Base-by-base conservation (phyloP, 495 filamentous ascomycete genomes). In the Tuber aestivum region DNA sequence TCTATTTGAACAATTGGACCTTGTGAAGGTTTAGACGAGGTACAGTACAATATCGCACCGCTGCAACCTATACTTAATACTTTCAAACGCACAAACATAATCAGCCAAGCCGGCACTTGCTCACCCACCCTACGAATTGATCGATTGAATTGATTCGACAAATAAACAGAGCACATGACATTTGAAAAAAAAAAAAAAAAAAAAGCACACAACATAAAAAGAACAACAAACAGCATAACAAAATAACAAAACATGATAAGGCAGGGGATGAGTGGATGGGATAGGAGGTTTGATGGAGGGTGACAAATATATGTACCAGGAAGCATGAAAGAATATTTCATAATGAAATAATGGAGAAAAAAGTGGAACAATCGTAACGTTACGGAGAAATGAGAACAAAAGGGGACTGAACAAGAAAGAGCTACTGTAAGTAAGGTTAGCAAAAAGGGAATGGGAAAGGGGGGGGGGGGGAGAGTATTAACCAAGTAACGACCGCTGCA, bases 71-170 rank as follows among this genome's bases (percentile, higher is more conserved):
- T 40, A 71, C 38, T 48, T 35, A n/a, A n/a, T n/a, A 56, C 18
- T 27, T 56, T 71, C 37, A 71, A 71, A 32, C 70, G 16, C 21
- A 56, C 48, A 56, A 27, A 61, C 50, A 61, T 35, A 35, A 65
- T 27, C 56, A 65, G 56, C 56, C 56, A 65, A 65, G 56, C 56
- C 56, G 56, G 56, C 56, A 65, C n/a, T 65, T 65, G 27, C 27
- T 71, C 70, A 48, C 23, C 9, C 38, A 71, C 18, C 35, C 16
- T 10, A 35, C 32, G 27, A 65, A 65, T 65, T 65, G 56, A 38
- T 32, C 35, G 70, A 71, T 38, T 71, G 40, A 16, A 41, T 71
- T 45, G 70, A 71, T 71, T 71, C 70, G 42, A 41, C 70, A 38
- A 48, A 48, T n/a, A 45, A 41, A 45, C 23, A 35, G 42, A 41